Percentiles rank a stretch among this genome's conserved stretches.
phyloP scores from a whole-genome alignment of 2,329 filamentous ascomycete genomes.

The Ceratocystis variospora region DNA sequence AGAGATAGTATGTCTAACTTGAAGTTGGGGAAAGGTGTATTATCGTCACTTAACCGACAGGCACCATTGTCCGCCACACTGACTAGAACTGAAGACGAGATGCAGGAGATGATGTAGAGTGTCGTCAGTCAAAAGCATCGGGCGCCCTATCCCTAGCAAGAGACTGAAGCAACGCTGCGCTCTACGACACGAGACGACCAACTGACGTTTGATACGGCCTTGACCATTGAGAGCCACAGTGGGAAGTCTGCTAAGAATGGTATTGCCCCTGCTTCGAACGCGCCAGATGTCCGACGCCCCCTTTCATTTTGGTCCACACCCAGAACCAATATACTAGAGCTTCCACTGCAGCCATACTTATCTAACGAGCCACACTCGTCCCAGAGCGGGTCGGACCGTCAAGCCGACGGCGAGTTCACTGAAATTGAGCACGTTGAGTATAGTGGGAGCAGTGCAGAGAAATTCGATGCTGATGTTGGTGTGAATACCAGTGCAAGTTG shows the following conservation, averaged over 20 bases:
- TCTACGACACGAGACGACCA: conserved; percentile 14
- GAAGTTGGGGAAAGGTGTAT: conserved; percentile 35
- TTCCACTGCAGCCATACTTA: conserved; percentile 1
- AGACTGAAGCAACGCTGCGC: conserved; percentile 24
- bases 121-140: conserved; percentile 27
- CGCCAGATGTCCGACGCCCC: neutral
- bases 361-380: neutral
- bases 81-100: conserved; percentile 29
- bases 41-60: conserved; percentile 20
- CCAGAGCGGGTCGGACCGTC: neutral
- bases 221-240: conserved; percentile 10
- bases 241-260: conserved; percentile 8
- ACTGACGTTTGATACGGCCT: conserved; percentile 18
- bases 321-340: neutral
- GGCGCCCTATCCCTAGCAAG: conserved; percentile 26
- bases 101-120: conserved; percentile 35
- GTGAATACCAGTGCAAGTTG: neutral
- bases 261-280: neutral
- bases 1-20: conserved; percentile 37
- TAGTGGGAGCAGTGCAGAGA: neutral
- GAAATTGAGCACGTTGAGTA: conserved; percentile 1
- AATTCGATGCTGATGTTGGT: neutral
- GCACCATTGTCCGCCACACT: conserved; percentile 18
- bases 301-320: neutral
- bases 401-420: neutral